Evolutionary conservation across 768 basidiomycete species (phyloP).

Genomic region (Termitomyces sp.): DNA sequence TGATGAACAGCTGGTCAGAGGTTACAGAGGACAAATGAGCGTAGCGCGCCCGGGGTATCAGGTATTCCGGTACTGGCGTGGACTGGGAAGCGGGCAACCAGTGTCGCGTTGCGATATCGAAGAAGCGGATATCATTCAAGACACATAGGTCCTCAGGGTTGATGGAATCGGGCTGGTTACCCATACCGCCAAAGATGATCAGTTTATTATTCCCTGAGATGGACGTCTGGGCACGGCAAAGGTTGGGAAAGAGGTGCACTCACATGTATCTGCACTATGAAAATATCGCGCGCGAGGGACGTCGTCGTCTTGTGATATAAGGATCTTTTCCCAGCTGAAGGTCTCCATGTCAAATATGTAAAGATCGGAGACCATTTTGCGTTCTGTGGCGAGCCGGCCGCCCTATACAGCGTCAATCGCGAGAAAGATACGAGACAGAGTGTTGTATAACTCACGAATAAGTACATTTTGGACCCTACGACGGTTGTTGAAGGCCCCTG

Average conservation of each 20-base stretch:
- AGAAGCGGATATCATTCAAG: constrained; percentile 89
- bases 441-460: constrained; percentile 59
- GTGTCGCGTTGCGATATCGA: constrained; percentile 61
- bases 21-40: constrained; percentile 91
- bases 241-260: constrained; percentile 13
- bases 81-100: constrained; percentile 59
- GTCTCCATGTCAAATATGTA: constrained; percentile 84
- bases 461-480: constrained; percentile 81
- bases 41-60: constrained; percentile 81
- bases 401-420: constrained; percentile 41
- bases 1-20: constrained; percentile 78
- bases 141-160: constrained; percentile 83
- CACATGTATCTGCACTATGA: constrained; percentile 86
- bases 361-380: constrained; percentile 86
- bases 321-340: constrained; percentile 73
- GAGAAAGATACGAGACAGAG: not conserved
- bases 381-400: constrained; percentile 79
- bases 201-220: constrained; percentile 81
- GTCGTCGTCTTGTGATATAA: constrained; percentile 55
- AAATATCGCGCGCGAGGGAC: constrained; percentile 88
- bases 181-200: constrained; percentile 95
- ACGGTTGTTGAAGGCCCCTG: constrained; percentile 91
- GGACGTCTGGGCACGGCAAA: constrained; percentile 4
- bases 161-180: constrained; percentile 63
- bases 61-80: constrained; percentile 35